Conservation (phyloP, 2,329 filamentous ascomycete species). For the Aspergillus fischeri region DNA sequence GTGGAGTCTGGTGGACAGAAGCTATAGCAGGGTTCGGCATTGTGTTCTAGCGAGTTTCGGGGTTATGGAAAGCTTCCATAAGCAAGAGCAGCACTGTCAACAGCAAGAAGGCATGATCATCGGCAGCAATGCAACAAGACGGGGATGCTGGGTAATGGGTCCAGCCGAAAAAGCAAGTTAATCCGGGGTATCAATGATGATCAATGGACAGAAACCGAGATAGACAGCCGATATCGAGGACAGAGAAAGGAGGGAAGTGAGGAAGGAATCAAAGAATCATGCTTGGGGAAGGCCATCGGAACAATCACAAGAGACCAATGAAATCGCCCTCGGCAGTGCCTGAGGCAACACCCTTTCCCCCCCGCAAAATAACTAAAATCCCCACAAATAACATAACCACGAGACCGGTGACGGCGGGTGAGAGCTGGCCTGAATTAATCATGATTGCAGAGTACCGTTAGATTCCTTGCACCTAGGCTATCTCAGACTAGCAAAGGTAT, state of each 20-base stretch:
- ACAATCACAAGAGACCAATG: background rate
- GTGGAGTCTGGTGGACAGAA: constrained; percentile 18
- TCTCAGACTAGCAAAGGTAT: background rate
- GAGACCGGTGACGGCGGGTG: no score
- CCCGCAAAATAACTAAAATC: constrained; percentile 16
- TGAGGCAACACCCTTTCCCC: constrained; percentile 21
- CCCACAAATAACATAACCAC: constrained; percentile 6
- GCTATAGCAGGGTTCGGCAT: constrained; percentile 30
- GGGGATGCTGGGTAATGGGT: background rate
- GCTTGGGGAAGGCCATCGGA: background rate
- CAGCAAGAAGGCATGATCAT: constrained; percentile 3
- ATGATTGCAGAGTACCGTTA: no score
- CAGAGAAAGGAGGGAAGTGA: background rate
- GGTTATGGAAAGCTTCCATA: constrained; percentile 13
- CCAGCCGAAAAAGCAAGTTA: background rate
- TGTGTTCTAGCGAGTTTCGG: constrained; percentile 30
- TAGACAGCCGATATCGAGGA: background rate
- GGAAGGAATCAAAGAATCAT: background rate
- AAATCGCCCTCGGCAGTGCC: constrained; percentile 2
- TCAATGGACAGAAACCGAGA: background rate
- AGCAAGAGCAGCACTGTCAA: background rate
- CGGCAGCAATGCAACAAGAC: constrained; percentile 3
- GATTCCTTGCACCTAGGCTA: background rate
- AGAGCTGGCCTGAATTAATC: no score
- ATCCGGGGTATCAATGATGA: background rate